Evolutionary conservation across 2,329 filamentous ascomycete species (phyloP).

Genomic region (Fusarium circinatum): DNA sequence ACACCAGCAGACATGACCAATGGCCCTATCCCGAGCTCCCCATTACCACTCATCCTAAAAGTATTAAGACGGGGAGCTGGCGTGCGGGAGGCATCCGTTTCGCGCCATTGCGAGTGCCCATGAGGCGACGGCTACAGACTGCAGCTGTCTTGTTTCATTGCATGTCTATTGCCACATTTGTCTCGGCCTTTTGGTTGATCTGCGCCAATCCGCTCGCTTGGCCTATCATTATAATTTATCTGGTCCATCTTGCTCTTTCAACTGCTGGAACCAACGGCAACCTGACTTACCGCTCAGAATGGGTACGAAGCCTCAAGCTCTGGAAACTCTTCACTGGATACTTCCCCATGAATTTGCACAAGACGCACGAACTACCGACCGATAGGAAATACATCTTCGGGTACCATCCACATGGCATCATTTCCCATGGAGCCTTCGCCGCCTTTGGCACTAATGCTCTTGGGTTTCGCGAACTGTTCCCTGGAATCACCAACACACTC

Average conservation of each 20-base stretch:
- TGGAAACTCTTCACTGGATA: conserved; percentile 94
- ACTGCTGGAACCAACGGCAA: conserved; percentile 80
- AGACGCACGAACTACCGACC: conserved; percentile 80
- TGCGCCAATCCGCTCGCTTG: conserved; percentile 93
- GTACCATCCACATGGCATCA: conserved; percentile 97
- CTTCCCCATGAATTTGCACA: conserved; percentile 89
- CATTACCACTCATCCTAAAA: conserved; percentile 21
- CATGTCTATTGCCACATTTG: conserved; percentile 73
- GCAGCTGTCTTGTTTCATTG: conserved; percentile 80
- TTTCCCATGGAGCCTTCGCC: conserved; percentile 93
- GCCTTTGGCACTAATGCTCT: conserved; percentile 92
- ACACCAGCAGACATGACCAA: conserved; percentile 16
- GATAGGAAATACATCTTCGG: conserved; percentile 96
- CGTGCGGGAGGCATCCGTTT: conserved; percentile 74
- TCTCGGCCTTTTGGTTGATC: conserved; percentile 88
- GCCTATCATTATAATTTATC: conserved; percentile 80
- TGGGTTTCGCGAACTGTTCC: conserved; percentile 87
- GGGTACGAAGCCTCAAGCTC: conserved; percentile 76
- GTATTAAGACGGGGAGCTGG: conserved; percentile 48
- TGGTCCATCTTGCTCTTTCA: conserved; percentile 85
- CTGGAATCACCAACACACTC: conserved; percentile 92
- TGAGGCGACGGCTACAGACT: conserved; percentile 79
- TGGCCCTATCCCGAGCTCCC: conserved; percentile 45
- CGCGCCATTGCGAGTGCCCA: conserved; percentile 80
- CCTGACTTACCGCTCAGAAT: conserved; percentile 77